Base-by-base conservation (phyloP, 306 rosid species). In the Neltuma alba region DNA sequence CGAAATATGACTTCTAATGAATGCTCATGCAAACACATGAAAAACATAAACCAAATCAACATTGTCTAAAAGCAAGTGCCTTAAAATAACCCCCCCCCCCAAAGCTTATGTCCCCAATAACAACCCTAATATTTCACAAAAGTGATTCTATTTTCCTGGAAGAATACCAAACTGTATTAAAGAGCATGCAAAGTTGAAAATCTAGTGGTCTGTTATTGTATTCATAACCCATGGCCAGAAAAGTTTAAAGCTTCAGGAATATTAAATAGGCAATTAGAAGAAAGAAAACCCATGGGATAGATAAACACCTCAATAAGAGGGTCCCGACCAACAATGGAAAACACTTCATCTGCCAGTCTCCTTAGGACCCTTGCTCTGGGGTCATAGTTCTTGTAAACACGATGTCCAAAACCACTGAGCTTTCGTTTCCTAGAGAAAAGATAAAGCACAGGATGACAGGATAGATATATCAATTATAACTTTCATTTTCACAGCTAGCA, bases 361-460 rank as follows among this genome's bases (percentile, higher is more conserved):
- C 79, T 88, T 40, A 94, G 82, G 77, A 94, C 97, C 89, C 84
- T 92, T 18, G 97, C 98, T 78, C 98, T 87, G 11, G 98, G 98
- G 76, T 94, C 98, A 65, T 94, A 94, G 85, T 92, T 94, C 87
- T 92, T 94, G 88, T 92, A 92, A 42, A 94, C 97, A 30, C 97
- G 89, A 83, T 92, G 98, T 44, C 98, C 97, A 91, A 94, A 94
- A 79, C 98, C 98, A 82, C 97, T 87, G 86, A 94, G 87, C 93
- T 92, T 94, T 30, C 92, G 82, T 86, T 94, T 94, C 89, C 97
- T 94, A 81, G 58, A 85, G 34, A 13, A 27, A 58, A 58, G 74
- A 67, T 69, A 86, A 61, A 55, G 66, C 77, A 61, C 27, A 25
- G 20, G 34, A 60, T 60, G 66, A 58, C 68, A 62, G 5, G 61